Evolutionary conservation across 2,329 filamentous ascomycete species (phyloP), one percentile per base, ranked within the genome.

Genomic region (Atkinsonella hypoxylon): DNA sequence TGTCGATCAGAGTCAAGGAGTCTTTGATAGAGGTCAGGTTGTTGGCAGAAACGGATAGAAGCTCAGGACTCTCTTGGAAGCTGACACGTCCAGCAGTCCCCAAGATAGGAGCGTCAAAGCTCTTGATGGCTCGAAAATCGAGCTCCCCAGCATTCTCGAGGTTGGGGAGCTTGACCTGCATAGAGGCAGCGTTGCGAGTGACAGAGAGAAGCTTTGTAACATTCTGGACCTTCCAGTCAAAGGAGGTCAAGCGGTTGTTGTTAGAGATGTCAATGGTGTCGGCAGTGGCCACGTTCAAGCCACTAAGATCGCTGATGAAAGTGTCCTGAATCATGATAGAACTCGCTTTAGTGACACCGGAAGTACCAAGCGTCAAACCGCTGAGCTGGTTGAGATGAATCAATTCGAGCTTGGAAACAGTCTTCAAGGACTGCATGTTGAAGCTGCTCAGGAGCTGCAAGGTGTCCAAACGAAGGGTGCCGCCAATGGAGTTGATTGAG

Each of bases 301-400:
- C 89, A 58, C 83, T 76, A 53, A 98, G 79, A 57, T 78, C 81
- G 66, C 74, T 78, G 59, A 98, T 79, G 69, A 83, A 82, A 47
- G 93, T 98, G 75, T 98, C 93, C 70, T 82, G 79, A 66, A 98
- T 90, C 59, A 73, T 70, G 59, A 98, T 78, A 56, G 72, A 77
- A 56, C 71, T 72, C 53, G 87, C 87, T 66, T 81, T 73, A 60
- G 76, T 81, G 61, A 97, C 75, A 62, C 75, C 73, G 13, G 70
- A 62, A 51, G 68, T 72, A 56, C 74, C 75, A 58, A 81, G 74
- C 36, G 67, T 69, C 36, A 78, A 60, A 43, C 60, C 58, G 52
- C 70, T 78, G 65, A 73, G 77, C 63, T 68, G 73, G 55, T 83
- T 83, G 41, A 96, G 79, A 58, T 85, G 85, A 53, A 77, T 72